Base-by-base conservation (phyloP, 768 basidiomycete species). In the Amylocystis lapponica region DNA sequence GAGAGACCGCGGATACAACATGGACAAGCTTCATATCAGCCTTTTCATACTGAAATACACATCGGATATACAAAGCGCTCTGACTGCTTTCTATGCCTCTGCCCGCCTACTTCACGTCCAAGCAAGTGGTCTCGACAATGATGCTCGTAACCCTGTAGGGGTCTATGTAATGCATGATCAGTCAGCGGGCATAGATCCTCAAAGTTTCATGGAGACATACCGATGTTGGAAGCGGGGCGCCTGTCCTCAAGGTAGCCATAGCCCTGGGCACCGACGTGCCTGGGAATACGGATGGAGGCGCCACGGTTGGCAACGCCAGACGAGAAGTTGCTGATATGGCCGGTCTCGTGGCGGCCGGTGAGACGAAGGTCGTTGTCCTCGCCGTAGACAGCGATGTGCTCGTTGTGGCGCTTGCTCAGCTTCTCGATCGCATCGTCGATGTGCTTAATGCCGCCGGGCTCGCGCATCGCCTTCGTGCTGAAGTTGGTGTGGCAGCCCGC, bases 401-500 rank as follows among this genome's bases (percentile, higher is more conserved):
- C 85, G 47, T 85, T 73, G 67, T 99, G 96, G 64, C 81, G 80
- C 71, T 85, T 84, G 55, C 81, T 70, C 47, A 99, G 75, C 72
- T 95, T 97, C 73, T 87, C 85, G 62, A 98, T 96, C 42, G 92
- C 93, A 34, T 78, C 81, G 54, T 98, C 86, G 61, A 98, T 98
- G 50, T 66, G 59, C 70, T 93, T 86, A 72, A 92, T 90, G 57
- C 96, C 96, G 66, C 88, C 92, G 33, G 82, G 79, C 64, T 91
- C 88, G 49, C 96, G 91, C 86, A 95, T 99, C 39, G 75, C 75
- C 66, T 86, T 83, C 56, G 96, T 98, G 59, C 86, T 89, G 78
- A 78, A 98, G 82, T 97, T 99, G 72, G 86, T 87, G 79, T 98
- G 95, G 75, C 87, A 90, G 42, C 96, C 96, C 52, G 96, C 96